Evolutionary conservation across 2,329 filamentous ascomycete species (phyloP), one percentile per base, ranked within the genome.

Genomic region (Cladosporium sp.): DNA sequence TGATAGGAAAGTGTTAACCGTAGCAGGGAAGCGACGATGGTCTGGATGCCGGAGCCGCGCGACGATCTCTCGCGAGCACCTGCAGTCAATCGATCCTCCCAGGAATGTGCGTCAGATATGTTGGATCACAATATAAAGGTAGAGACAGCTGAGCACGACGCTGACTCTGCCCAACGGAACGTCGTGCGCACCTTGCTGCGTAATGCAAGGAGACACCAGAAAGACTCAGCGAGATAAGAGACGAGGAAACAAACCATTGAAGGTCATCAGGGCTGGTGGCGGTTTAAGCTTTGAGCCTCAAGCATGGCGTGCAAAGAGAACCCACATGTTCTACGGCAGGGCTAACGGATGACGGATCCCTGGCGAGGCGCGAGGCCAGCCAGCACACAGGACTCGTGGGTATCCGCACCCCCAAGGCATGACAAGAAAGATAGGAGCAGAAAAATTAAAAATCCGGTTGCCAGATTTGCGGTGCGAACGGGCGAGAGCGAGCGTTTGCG

Each of bases 371-470:
- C 28, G 28, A 10, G 12, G 28, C 28, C 28, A 32, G 52, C 40
- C 40, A 55, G 32, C 52, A 47, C 52, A 55, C 28, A 35, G n/a
- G 32, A 42, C 28, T 45, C 34, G 37, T 32, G 28, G 4, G 28
- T 32, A 32, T 34, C 28, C 39, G 40, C 25, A 28, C 36, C 7
- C 7, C 36, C 40, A 55, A 55, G 52, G 32, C 52, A 47, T 28
- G 40, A 28, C 40, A 47, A 25, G 52, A 55, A 47, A 36, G 52
- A 55, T 55, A 55, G 52, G 52, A 47, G 52, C 52, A 55, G 51
- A 55, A 55, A 54, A 55, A 47, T 17, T 20, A 32, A 44, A 25
- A 25, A 25, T 34, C 25, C 17, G 39, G 24, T 22, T 42, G 50
- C 19, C 50, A 40, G 20, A 32, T 32, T 48, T n/a, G 28, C 28